phyloP scores from a whole-genome alignment of 2,329 filamentous ascomycete genomes.

The Aureobasidium sp. region DNA sequence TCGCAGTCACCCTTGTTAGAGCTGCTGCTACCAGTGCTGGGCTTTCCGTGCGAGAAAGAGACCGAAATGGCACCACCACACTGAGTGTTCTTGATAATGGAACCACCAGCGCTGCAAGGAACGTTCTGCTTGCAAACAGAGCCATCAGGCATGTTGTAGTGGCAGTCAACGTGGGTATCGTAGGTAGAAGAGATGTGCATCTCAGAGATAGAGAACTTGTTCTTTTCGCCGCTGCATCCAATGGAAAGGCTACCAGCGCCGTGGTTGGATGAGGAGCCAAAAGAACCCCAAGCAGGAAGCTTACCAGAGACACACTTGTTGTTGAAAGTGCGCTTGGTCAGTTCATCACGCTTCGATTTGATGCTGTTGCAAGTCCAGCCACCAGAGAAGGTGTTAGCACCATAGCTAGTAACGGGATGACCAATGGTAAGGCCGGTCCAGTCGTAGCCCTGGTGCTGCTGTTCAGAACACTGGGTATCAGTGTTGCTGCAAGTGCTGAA shows the following conservation, averaged over 20 bases:
- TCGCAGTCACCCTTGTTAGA: constrained; percentile 50
- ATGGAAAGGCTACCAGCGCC: constrained; percentile 54
- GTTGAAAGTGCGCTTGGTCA: constrained; percentile 39
- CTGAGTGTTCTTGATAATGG: constrained; percentile 71
- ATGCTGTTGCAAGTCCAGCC: constrained; percentile 63
- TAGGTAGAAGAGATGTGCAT: constrained; percentile 68
- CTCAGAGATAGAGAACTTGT: constrained; percentile 65
- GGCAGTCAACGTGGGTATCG: constrained; percentile 73
- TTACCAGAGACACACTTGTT: constrained; percentile 37
- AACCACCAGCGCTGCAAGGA: constrained; percentile 60
- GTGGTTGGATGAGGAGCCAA: constrained; percentile 18
- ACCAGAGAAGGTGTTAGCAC: constrained; percentile 66
- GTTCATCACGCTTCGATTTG: constrained; percentile 52
- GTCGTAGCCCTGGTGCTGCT: constrained; percentile 64
- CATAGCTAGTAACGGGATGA: constrained; percentile 53
- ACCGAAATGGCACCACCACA: constrained; percentile 87
- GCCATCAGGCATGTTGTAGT: constrained; percentile 80
- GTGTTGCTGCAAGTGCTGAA: constrained; percentile 66
- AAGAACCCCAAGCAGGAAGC: constrained; percentile 28
- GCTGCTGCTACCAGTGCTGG: constrained; percentile 28
- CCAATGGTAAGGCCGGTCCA: constrained; percentile 48
- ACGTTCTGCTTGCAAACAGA: constrained; percentile 72
- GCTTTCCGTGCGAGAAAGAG: constrained; percentile 56
- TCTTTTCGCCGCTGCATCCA: constrained; percentile 41
- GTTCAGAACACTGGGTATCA: constrained; percentile 67